Base-by-base conservation (phyloP, 2,329 filamentous ascomycete genomes). In the Trichoderma aggressivum region DNA sequence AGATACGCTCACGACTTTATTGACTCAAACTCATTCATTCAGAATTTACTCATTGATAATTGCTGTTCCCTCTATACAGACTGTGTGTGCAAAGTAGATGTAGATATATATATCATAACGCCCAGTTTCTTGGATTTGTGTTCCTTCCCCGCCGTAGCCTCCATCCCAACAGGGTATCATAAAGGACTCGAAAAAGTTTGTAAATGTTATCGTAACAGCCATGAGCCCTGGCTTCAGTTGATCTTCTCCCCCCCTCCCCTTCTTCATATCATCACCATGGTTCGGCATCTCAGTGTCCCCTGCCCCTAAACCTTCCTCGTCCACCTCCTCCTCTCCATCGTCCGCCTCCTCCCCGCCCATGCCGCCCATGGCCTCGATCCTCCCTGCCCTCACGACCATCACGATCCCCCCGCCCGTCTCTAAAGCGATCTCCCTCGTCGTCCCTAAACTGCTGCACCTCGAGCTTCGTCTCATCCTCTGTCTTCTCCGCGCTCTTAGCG, bases 401-500 rank as follows among this genome's bases (percentile, higher is more conserved):
- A 11, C 56, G 28, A 11, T 59, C 56, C 56, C 56, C 28, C 50
- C 24, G 14, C 28, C 56, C 77, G 21, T 83, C 81, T 47, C 80
- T 76, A 43, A 76, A 73, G 28, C 77, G 76, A 24, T 83, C 81
- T 55, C 80, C 77, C 21, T 82, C 82, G 21, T 81, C 82, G 7
- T 84, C 82, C 63, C 72, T 75, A 50, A 73, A 65, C 69, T 74
- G 71, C 56, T 63, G 55, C 47, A 47, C 36, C 28, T 79, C 83
- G 74, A 74, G 80, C 75, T 73, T 75, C 5, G 72, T 14, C 24
- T 81, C 80, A 26, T 84, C 88, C 80, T 83, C 87, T 75, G 89
- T 88, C 79, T 91, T 87, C 76, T 89, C 88, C 66, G 89, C 87
- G 18, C 87, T 84, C 84, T 91, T 92, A 74, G 92, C 90, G 34